Conservation (phyloP, 192 early-diverging fungal species). For the Rhizoclosmatium globosum region DNA sequence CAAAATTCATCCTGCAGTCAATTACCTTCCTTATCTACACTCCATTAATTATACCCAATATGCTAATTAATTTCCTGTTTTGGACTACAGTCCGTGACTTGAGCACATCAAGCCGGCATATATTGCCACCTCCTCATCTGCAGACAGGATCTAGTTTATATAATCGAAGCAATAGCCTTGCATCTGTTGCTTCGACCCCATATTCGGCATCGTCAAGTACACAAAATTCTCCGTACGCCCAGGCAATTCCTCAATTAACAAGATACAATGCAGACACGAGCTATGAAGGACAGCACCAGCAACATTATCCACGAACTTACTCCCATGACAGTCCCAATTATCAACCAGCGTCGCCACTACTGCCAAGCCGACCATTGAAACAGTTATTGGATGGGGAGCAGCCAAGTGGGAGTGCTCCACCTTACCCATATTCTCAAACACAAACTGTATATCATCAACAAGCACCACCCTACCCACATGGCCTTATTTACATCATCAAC, state of each 20-base stretch:
- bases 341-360: background rate
- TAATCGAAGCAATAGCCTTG: background rate
- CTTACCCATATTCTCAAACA: background rate
- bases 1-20: too few species aligned
- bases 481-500: background rate
- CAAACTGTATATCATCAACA: background rate
- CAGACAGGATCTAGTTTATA: too few species aligned
- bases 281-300: background rate
- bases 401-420: background rate
- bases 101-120: too few species aligned
- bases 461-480: background rate
- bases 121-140: too few species aligned
- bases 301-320: background rate
- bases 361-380: background rate
- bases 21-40: too few species aligned
- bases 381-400: background rate
- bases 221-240: background rate
- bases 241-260: background rate
- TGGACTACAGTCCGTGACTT: too few species aligned
- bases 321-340: background rate
- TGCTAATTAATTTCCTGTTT: too few species aligned
- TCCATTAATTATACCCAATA: too few species aligned
- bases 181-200: background rate
- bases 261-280: background rate
- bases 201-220: background rate